These are phyloP conservation scores for Cyclotella cryptica DNA, from an alignment of 108 stramenopile genomes.

Conservation along the genomic window DNA sequence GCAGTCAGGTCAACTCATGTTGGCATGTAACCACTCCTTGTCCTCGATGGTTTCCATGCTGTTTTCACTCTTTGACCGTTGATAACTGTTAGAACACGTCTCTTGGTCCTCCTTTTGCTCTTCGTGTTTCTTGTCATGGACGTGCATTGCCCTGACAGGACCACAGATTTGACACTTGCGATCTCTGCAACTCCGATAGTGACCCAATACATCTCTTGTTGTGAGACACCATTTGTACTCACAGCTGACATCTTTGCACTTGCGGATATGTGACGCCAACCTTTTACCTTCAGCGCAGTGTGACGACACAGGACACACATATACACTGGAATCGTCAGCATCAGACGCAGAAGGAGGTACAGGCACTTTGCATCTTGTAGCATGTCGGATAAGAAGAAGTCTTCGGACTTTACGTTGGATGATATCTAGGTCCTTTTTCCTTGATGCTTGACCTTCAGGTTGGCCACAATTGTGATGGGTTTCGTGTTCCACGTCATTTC, in stretches of 20 bases:
- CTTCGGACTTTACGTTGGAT: constrained; percentile 44
- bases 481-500: not conserved
- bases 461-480: not conserved
- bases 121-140: not conserved
- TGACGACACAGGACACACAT: constrained; percentile 39
- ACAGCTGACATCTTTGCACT: constrained; percentile 33
- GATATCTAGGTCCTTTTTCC: constrained; percentile 21
- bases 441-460: not conserved
- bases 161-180: constrained; percentile 38
- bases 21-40: not conserved
- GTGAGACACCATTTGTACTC: constrained; percentile 39
- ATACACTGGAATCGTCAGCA: not conserved
- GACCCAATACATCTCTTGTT: constrained; percentile 43
- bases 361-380: constrained; percentile 33
- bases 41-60: constrained; percentile 38
- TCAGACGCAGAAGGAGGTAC: not conserved
- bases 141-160: constrained; percentile 22
- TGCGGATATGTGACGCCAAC: constrained; percentile 32
- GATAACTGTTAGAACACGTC: not conserved
- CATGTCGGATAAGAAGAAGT: constrained; percentile 49
- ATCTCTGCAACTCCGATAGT: constrained; percentile 32
- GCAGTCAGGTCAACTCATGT: not conserved
- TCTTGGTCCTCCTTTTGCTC: not conserved
- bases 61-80: not conserved
- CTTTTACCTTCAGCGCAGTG: constrained; percentile 44